phyloP scores from a whole-genome alignment of 805 yeast species.

The Brettanomyces naardenensis region DNA sequence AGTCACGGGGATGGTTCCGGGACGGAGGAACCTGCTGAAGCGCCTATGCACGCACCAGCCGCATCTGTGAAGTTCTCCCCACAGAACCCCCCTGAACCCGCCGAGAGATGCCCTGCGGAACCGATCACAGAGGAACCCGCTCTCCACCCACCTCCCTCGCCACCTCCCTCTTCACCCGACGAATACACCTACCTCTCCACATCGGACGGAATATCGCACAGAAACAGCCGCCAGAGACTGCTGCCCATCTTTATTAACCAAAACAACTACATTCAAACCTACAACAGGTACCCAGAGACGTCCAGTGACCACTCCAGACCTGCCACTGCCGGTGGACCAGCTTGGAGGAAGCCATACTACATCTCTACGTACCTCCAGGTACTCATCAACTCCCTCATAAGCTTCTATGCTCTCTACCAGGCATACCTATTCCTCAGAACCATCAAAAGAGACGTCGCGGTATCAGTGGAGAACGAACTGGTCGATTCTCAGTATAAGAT shows the following conservation, averaged over 20 bases:
- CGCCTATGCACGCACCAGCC: background rate
- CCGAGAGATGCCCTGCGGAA: background rate
- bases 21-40: background rate
- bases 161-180: too few relatives aligned
- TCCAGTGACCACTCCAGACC: constrained; percentile 44
- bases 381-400: constrained; percentile 39
- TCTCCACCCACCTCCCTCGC: too few relatives aligned
- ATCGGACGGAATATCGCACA: too few relatives aligned
- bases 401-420: constrained; percentile 12
- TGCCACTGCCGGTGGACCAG: constrained; percentile 35
- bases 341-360: constrained; percentile 45
- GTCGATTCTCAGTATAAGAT: constrained; percentile 42
- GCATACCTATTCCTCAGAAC: constrained; percentile 20
- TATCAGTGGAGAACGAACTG: constrained; percentile 41
- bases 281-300: constrained; percentile 42
- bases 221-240: too few relatives aligned
- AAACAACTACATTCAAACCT: constrained; percentile 17
- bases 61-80: background rate
- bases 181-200: background rate
- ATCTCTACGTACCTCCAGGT: constrained; percentile 57
- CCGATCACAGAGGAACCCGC: background rate
- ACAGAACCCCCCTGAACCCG: too few relatives aligned
- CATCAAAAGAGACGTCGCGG: constrained; percentile 45
- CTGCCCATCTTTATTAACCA: constrained; percentile 2
- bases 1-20: too few relatives aligned